Base-by-base conservation (phyloP, 306 rosid genomes). In the Trifolium fragiferum region DNA sequence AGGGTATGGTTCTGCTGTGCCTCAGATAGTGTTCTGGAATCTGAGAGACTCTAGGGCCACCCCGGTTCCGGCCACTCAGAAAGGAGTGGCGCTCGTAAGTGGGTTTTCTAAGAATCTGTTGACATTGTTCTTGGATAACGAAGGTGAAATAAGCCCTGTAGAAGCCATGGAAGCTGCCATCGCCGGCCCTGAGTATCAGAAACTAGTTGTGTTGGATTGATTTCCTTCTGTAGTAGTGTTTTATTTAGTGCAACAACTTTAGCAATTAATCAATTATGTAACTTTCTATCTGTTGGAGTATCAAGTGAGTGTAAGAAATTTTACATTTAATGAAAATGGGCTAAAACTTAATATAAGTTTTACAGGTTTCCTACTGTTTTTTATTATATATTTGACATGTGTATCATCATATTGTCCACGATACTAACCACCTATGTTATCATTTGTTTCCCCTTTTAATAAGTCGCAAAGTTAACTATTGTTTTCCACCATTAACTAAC, bases 101-200 rank as follows among this genome's bases (percentile, higher is more conserved):
- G 96, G 92, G 33, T 90, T 83, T 49, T 90, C 96, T 1, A 90
- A 90, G 91, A 90, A 90, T 84, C 51, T 90, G 71, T 41, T 88
- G 76, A 89, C 80, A n/a, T n/a, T 87, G 65, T 88, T 90, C 80
- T 37, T 88, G 82, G 84, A 85, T 27, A 76, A 81, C 11, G 86
- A 78, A 8, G 91, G 91, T 0, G 79, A 69, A 7, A 15, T 84
- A n/a, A 70, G 65, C 67, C 87, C 90, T 0, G 68, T 19, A 41
- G 46, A 30, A 4, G 72, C 79, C 68, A 82, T 81, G 89, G 83
- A 79, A 78, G 61, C 63, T 19, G 90, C 90, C 0, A 84, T 86
- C n/a, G 60, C 85, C 62, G 90, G 87, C 15, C 76, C 68, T 0
- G 87, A 82, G 61, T 84, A 86, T 67, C 69, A 78, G 66, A 78